Evolutionary conservation across 441 rosid species (phyloP).

Genomic region (Lepidium campestre): DNA sequence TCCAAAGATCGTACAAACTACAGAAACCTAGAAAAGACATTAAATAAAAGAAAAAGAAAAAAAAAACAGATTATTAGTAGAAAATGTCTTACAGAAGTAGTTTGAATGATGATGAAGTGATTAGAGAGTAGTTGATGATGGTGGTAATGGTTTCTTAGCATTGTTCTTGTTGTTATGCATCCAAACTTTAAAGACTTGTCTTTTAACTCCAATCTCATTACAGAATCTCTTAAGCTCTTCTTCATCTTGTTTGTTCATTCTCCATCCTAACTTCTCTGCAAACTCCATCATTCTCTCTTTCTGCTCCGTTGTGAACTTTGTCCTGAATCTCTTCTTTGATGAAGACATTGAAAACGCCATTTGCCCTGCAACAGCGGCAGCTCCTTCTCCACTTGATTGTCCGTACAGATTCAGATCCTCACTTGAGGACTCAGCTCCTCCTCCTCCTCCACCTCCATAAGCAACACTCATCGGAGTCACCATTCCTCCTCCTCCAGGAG

Average conservation of each 20-base stretch:
- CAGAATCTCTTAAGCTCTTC: constrained; percentile 71
- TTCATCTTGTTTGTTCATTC: constrained; percentile 71
- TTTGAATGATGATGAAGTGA: not conserved
- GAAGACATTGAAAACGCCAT: constrained; percentile 49
- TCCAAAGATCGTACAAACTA: constrained; percentile 31
- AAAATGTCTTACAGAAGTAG: not conserved
- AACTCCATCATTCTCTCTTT: constrained; percentile 89
- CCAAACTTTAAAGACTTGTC: constrained; percentile 94
- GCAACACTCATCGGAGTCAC: constrained; percentile 80
- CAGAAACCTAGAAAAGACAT: constrained; percentile 26
- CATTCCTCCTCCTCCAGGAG: constrained; percentile 45
- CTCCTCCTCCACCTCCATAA: constrained; percentile 44
- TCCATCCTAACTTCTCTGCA: constrained; percentile 90
- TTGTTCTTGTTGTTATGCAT: constrained; percentile 92
- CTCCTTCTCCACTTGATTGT: constrained; percentile 36
- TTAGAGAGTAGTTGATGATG: constrained; percentile 12
- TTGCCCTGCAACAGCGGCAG: constrained; percentile 26
- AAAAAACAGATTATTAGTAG: not conserved
- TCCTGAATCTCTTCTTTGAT: constrained; percentile 72
- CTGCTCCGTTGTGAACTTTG: constrained; percentile 78
- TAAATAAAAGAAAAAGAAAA: not conserved
- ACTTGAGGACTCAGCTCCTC: constrained; percentile 81
- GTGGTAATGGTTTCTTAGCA: constrained; percentile 41
- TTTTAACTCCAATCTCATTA: constrained; percentile 62
- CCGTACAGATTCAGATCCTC: constrained; percentile 67